Conservation (phyloP, 2,329 filamentous ascomycete species). For the Trichoderma aggressivum region DNA sequence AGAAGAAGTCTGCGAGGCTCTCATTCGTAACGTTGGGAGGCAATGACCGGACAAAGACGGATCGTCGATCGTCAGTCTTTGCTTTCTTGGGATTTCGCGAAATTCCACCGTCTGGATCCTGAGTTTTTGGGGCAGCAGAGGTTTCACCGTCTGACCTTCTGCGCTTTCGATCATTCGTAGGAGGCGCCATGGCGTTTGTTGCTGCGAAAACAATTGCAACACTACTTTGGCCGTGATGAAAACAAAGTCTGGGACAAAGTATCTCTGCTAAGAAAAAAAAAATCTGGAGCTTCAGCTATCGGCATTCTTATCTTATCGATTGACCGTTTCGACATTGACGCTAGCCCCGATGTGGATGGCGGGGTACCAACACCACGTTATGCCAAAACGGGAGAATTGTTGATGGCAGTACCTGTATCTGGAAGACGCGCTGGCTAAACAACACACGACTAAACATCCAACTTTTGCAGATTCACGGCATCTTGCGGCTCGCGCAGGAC, state of each 20-base stretch:
- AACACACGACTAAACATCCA: constrained; percentile 15
- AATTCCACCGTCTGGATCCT: constrained; percentile 32
- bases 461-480: background rate
- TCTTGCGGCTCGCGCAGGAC: background rate
- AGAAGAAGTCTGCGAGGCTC: constrained; percentile 82
- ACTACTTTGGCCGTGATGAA: background rate
- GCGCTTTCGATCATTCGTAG: constrained; percentile 36
- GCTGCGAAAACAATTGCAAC: background rate
- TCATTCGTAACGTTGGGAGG: constrained; percentile 77
- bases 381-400: constrained; percentile 20
- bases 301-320: constrained; percentile 12
- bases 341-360: constrained; percentile 9
- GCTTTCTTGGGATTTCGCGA: constrained; percentile 50
- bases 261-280: constrained; percentile 11
- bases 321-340: background rate
- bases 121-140: constrained; percentile 28
- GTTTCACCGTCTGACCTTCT: constrained; percentile 35
- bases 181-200: constrained; percentile 27
- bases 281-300: constrained; percentile 5
- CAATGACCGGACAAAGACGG: constrained; percentile 88
- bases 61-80: constrained; percentile 59
- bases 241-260: background rate
- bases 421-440: constrained; percentile 16
- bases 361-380: constrained; percentile 17
- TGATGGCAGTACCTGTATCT: constrained; percentile 1